Conservation (phyloP, 2,329 filamentous ascomycete species). For the Penicillium sp. region DNA sequence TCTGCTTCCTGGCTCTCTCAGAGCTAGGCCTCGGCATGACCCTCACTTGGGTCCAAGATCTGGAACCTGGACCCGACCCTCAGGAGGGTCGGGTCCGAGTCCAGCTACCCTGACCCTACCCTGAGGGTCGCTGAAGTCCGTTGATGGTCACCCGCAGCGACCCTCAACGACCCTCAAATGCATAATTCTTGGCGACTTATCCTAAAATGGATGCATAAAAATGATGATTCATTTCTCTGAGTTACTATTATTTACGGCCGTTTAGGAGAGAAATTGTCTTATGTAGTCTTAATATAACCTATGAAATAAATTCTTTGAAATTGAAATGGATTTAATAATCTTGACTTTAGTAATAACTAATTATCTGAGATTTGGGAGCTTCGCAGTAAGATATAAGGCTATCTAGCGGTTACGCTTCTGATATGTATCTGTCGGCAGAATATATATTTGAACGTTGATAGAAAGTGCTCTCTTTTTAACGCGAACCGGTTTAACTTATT, state of each 20-base stretch:
- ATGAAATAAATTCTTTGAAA: slow-evolving; percentile 1
- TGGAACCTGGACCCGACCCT: not conserved
- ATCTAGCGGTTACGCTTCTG: too few species aligned
- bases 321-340: not conserved
- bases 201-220: not conserved
- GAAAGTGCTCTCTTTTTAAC: too few species aligned
- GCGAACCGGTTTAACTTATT: too few species aligned
- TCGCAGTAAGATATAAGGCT: not conserved
- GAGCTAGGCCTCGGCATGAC: not conserved
- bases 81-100: not conserved
- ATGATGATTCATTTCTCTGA: not conserved
- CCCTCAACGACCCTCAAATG: not conserved
- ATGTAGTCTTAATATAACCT: not conserved
- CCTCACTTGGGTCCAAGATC: slow-evolving; percentile 1
- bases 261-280: not conserved
- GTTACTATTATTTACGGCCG: not conserved
- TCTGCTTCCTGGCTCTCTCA: too few species aligned
- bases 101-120: not conserved
- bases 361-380: not conserved
- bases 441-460: too few species aligned
- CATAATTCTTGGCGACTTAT: not conserved
- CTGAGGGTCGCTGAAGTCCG: too few species aligned
- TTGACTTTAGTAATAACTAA: not conserved
- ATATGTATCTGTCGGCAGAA: too few species aligned
- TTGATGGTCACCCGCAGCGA: not conserved